These are phyloP conservation scores for Yueomyces sp. DNA, from an alignment of 805 yeast genomes.

Conservation along the genomic window DNA sequence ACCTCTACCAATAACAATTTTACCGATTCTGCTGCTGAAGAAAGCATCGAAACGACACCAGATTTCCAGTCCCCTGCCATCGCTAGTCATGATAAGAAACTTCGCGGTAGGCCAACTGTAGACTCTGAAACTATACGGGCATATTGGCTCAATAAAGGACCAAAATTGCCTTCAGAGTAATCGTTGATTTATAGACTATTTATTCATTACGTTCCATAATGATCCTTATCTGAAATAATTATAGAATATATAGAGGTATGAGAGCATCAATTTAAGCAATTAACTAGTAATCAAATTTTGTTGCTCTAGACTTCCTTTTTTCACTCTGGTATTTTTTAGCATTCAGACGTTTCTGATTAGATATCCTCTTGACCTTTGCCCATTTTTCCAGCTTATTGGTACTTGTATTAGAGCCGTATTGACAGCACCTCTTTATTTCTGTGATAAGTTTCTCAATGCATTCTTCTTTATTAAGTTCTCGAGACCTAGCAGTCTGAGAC, in stretches of 20 bases:
- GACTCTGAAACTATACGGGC: slow-evolving; percentile 23
- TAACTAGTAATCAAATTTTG: background rate
- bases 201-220: too few relatives aligned
- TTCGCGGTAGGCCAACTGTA: slow-evolving; percentile 9
- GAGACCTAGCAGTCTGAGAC: slow-evolving; percentile 44
- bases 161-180: slow-evolving; percentile 2
- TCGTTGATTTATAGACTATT: background rate
- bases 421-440: slow-evolving; percentile 35
- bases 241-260: too few relatives aligned
- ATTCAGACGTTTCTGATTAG: slow-evolving; percentile 25
- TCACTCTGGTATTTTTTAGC: slow-evolving; percentile 26
- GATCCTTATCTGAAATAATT: too few relatives aligned
- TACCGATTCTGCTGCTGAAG: background rate
- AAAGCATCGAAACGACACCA: background rate
- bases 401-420: slow-evolving; percentile 35
- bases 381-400: slow-evolving; percentile 37
- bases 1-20: slow-evolving; percentile 1
- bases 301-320: slow-evolving; percentile 26
- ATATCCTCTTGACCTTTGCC: slow-evolving; percentile 25
- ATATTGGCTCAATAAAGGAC: slow-evolving; percentile 24
- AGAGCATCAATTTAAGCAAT: too few relatives aligned
- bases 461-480: slow-evolving; percentile 40
- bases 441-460: slow-evolving; percentile 48
- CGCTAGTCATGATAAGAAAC: background rate
- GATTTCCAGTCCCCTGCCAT: background rate